Percentiles rank a stretch among this genome's conserved stretches.
These are phyloP conservation scores for Cenchrus americanus DNA, from an alignment of 176 grass and related monocot species.

Conservation along the genomic window DNA sequence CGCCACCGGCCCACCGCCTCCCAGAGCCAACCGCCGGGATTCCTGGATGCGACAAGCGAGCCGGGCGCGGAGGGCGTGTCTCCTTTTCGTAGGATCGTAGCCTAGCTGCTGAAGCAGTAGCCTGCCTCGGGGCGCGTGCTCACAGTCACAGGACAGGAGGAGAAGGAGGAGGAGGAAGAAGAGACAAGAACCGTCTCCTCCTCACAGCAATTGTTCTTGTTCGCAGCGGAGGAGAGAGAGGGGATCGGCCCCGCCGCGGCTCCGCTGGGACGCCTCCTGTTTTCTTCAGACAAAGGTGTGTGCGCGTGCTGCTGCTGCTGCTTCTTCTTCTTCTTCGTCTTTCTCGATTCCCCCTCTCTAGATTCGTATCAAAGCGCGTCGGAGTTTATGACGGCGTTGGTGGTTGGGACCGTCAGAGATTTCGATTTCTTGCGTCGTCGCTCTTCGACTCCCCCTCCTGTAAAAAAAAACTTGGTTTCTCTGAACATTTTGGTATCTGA, in stretches of 20 bases:
- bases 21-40: slow-evolving; percentile 32
- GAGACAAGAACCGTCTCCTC: slow-evolving; percentile 10
- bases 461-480: background rate
- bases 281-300: slow-evolving; percentile 1
- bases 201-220: too few relatives aligned
- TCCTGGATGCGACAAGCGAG: slow-evolving; percentile 32
- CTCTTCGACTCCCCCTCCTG: background rate
- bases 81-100: slow-evolving; percentile 30
- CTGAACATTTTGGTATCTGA: background rate
- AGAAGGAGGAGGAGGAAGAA: background rate
- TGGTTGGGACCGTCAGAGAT: background rate
- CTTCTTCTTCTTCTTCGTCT: background rate
- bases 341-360: background rate
- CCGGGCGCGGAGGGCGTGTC: background rate
- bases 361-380: slow-evolving; percentile 1
- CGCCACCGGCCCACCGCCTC: slow-evolving; percentile 29
- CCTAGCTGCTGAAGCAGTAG: background rate
- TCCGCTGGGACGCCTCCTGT: too few relatives aligned
- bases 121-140: background rate
- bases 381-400: background rate
- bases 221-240: too few relatives aligned
- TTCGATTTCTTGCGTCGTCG: background rate
- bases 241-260: too few relatives aligned
- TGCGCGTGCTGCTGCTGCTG: background rate
- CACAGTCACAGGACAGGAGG: too few relatives aligned